Evolutionary conservation across 176 grass and related monocot species (phyloP), one percentile per base, ranked within the genome.

Genomic region (Oryza glaberrima): DNA sequence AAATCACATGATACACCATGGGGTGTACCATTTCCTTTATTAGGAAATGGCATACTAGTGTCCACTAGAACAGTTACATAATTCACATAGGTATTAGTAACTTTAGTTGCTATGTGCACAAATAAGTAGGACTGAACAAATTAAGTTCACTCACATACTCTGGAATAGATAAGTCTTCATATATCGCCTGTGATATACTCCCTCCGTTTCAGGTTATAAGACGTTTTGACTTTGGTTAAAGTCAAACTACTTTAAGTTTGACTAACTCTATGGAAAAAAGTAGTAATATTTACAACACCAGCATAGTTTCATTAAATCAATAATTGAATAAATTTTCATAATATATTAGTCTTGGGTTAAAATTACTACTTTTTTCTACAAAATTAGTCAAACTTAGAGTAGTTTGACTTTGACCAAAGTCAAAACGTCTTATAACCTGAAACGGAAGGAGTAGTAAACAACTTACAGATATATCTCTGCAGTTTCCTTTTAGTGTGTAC

Each of bases 101-200:
- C 23, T 79, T 48, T 79, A 66, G 22, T 60, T 69, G 16, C 46
- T 51, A 28, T 80, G 46, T 60, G 40, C 15, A 54, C 51, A 77
- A 64, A 77, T 52, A 75, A 79, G 20, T 63, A 81, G 35, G 40
- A 58, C 78, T 11, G 47, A 38, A 26, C 17, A 77, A 85, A 46
- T 38, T 2, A 63, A 64, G 17, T 25, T 36, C 40, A 77, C 35
- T 32, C 47, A 11, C 17, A 77, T 64, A 28, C 65, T 54, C 8
- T 36, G 19, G n/a, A 84, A 79, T n/a, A 49, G 22, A 67, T 6
- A 26, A 76, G n/a, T 17, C 52, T 19, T 16, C 25, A 71, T 30
- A 22, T 49, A 73, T 38, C 63, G 20, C 69, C 23, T 58, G 12
- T 22, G 75, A 76, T 54, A 41, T 68, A 32, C 30, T 32, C 30